Evolutionary conservation across 1,284 basidiomycete genomes (phyloP), one percentile per base, ranked within the genome.

Genomic region (Ustilago curta): DNA sequence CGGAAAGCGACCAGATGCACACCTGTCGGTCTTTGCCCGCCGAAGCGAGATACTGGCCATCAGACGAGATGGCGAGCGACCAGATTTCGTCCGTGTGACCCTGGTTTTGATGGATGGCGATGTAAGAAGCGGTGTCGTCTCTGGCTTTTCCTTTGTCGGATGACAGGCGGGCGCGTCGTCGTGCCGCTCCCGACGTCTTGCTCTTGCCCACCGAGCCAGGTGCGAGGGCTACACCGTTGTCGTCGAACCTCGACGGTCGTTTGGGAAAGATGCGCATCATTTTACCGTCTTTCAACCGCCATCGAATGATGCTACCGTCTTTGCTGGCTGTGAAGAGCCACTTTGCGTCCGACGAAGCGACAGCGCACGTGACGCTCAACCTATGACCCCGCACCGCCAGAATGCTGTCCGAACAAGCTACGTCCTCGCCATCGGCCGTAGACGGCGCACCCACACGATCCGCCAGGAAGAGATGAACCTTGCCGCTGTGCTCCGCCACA

Each of bases 71-170:
- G 0, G 95, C 93, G 18, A 99, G 87, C 1, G 91, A 88, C 64
- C 93, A 88, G 0, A 99, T 89, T 83, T 95, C 92, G 79, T 94
- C 93, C 1, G 90, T 91, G 84, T 99, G 96, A 0, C 96, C 95
- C 57, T 83, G 68, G 19, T 55, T 65, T 88, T 77, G 83, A 31
- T 62, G 25, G 78, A 83, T 60, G 86, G 85, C 45, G 52, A 80
- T 40, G 61, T 76, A 72, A 25, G 52, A 53, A 2, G 53, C 31
- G 27, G 43, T 23, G 35, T 48, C 27, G 27, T 29, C 56, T 19
- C 50, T 21, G 14, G 11, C 11, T 21, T 67, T 52, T 23, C 39
- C 54, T 18, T 45, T 59, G 40, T 18, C 12, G n/a, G 40, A 42
- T 0, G 48, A 42, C 16, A 67, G 25, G 16, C 73, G 65, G 3